Conservation (phyloP, 441 rosid genomes). For the Lepidium campestre region DNA sequence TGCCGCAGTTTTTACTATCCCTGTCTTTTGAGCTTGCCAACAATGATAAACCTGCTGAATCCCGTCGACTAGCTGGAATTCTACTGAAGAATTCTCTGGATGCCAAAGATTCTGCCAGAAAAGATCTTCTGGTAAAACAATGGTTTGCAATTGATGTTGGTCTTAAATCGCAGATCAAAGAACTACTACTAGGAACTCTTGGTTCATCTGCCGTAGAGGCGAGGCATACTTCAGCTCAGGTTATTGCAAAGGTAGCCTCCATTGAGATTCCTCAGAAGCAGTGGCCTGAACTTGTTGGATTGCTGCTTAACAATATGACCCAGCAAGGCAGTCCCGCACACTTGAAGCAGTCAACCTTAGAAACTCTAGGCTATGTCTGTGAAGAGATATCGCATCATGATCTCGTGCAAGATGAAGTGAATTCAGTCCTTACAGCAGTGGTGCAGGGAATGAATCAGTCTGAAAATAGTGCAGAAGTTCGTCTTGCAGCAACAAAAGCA, state of each 20-base stretch:
- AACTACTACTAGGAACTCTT: conserved; percentile 57
- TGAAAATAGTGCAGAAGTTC: conserved; percentile 61
- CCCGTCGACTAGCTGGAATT: conserved; percentile 89
- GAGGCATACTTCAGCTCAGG: conserved; percentile 85
- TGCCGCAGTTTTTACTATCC: conserved; percentile 63
- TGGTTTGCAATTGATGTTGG: conserved; percentile 63
- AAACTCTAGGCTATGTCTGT: conserved; percentile 89
- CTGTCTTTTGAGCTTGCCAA: conserved; percentile 73
- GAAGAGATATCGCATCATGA: conserved; percentile 82
- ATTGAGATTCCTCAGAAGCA: conserved; percentile 88
- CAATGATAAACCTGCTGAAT: conserved; percentile 69
- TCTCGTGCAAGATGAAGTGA: conserved; percentile 81
- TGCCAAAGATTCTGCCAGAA: conserved; percentile 65
- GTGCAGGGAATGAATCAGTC: conserved; percentile 91
- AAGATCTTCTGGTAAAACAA: conserved; percentile 65
- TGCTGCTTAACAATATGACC: conserved; percentile 74
- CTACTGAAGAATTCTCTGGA: conserved; percentile 83
- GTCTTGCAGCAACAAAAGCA: conserved; percentile 84
- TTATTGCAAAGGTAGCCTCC: conserved; percentile 79
- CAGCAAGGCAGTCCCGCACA: conserved; percentile 50
- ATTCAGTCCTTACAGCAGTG: conserved; percentile 81
- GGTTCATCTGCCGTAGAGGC: conserved; percentile 66
- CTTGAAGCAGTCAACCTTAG: conserved; percentile 82
- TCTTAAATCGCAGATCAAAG: conserved; percentile 78
- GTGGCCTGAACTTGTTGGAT: conserved; percentile 82